phyloP scores from a whole-genome alignment of 768 basidiomycete species.

The Trichaptum fuscoviolaceum region DNA sequence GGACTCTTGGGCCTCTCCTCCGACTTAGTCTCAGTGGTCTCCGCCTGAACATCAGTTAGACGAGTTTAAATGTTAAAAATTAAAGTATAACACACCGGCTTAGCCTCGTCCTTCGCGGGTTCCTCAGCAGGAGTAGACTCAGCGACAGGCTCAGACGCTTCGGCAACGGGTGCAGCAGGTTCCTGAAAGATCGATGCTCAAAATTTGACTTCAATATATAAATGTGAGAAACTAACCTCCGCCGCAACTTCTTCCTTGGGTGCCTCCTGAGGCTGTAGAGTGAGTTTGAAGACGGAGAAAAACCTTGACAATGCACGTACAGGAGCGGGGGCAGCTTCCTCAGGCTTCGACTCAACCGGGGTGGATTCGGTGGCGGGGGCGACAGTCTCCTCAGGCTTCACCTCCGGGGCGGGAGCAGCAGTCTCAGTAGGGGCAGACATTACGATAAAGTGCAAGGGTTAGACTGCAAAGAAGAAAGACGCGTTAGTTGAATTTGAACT shows the following conservation, averaged over 20 bases:
- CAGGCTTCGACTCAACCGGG: constrained; percentile 37
- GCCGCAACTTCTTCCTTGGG: constrained; percentile 35
- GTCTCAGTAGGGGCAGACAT: constrained; percentile 74
- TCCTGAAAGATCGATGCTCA: constrained; percentile 27
- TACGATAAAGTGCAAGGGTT: constrained; percentile 56
- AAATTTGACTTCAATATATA: constrained; percentile 5
- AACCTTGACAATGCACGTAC: constrained; percentile 21
- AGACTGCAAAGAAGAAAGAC: constrained; percentile 35
- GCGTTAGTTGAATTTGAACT: not conserved
- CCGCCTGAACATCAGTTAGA: constrained; percentile 25
- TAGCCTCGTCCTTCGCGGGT: constrained; percentile 35
- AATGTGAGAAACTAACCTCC: constrained; percentile 27
- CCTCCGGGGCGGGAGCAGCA: constrained; percentile 44
- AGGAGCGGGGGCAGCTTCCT: constrained; percentile 30
- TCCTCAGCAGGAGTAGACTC: constrained; percentile 28
- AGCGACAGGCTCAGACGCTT: constrained; percentile 33
- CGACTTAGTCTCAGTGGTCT: constrained; percentile 53
- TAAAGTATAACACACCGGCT: constrained; percentile 28
- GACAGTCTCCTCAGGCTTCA: constrained; percentile 42
- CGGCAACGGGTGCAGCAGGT: constrained; percentile 24
- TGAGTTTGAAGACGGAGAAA: constrained; percentile 5
- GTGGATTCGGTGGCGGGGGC: constrained; percentile 28
- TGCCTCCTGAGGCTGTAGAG: constrained; percentile 28
- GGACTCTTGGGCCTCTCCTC: constrained; percentile 81
- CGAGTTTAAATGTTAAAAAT: constrained; percentile 6